A percentile compares a stretch with the other conserved stretches of the same genome.
Evolutionary conservation across 805 yeast species (phyloP).

Genomic region (Metschnikowia lachancei): DNA sequence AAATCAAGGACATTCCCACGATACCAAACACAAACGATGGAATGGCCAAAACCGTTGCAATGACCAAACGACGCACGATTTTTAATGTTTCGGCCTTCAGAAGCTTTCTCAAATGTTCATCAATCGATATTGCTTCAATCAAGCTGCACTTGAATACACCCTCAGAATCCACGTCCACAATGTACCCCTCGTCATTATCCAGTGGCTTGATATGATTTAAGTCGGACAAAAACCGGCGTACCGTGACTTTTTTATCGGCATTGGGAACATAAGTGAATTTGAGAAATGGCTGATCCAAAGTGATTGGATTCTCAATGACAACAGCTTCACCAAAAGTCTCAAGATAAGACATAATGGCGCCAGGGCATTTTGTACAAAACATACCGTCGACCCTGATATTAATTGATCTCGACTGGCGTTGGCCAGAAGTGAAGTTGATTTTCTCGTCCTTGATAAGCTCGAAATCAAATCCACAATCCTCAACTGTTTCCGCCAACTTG

Average conservation of each 20-base stretch:
- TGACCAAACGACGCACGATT: conserved; percentile 45
- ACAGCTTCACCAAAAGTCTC: conserved; percentile 55
- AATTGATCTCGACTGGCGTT: conserved; percentile 52
- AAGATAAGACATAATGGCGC: conserved; percentile 48
- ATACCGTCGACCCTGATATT: conserved; percentile 59
- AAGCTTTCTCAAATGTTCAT: conserved; percentile 56
- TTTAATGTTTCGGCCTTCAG: conserved; percentile 47
- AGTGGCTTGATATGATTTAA: conserved; percentile 43
- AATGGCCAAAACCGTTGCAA: conserved; percentile 55
- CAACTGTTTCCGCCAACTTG: conserved; percentile 49
- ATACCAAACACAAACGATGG: conserved; percentile 69
- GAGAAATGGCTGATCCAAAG: conserved; percentile 55
- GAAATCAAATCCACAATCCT: conserved; percentile 67
- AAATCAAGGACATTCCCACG: conserved; percentile 63
- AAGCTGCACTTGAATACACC: conserved; percentile 50
- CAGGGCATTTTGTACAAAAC: conserved; percentile 72
- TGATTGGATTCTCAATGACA: conserved; percentile 52
- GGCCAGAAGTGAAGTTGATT: conserved; percentile 47
- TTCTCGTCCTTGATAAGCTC: conserved; percentile 44
- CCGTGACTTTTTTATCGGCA: conserved; percentile 43
- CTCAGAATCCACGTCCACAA: conserved; percentile 14
- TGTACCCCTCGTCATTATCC: conserved; percentile 21
- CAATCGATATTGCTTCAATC: conserved; percentile 55
- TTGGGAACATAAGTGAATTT: conserved; percentile 65
- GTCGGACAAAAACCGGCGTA: conserved; percentile 53